Conservation (phyloP, 495 filamentous ascomycete genomes). For the Aspergillus homomorphus region DNA sequence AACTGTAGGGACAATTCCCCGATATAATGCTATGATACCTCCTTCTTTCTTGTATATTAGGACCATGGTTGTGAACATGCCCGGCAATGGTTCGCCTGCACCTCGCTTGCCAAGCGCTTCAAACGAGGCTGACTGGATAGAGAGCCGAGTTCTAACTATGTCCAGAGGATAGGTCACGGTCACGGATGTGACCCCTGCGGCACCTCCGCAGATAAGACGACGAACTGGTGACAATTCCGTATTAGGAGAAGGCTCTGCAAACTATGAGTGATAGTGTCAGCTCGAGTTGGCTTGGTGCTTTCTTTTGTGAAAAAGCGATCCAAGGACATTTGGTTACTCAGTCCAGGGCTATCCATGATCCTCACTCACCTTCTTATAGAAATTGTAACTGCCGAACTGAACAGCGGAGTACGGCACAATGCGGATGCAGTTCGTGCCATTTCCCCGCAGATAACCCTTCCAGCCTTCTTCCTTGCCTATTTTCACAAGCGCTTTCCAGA, state of each 20-base stretch:
- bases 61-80: conserved; percentile 85
- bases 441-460: conserved; percentile 93
- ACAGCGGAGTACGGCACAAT: conserved; percentile 98
- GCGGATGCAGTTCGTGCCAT: conserved; percentile 96
- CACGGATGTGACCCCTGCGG: conserved; percentile 93
- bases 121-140: conserved; percentile 95
- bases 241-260: conserved; percentile 70
- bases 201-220: conserved; percentile 78
- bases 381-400: conserved; percentile 95
- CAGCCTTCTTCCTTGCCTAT: conserved; percentile 97
- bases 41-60: conserved; percentile 90
- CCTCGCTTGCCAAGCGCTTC: conserved; percentile 57
- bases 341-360: background rate
- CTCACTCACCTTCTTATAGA: conserved; percentile 82
- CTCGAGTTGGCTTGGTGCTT: background rate
- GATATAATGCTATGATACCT: conserved; percentile 77
- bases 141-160: conserved; percentile 91
- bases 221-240: conserved; percentile 63
- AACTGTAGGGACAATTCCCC: conserved; percentile 89
- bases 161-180: conserved; percentile 80
- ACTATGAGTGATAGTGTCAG: conserved; percentile 40
- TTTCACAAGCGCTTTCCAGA: conserved; percentile 82
- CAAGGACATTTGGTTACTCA: background rate
- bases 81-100: conserved; percentile 63
- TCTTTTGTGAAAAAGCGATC: background rate